phyloP scores from a whole-genome alignment of 2,329 filamentous ascomycete genomes.

The Dothideomycetes sp. region DNA sequence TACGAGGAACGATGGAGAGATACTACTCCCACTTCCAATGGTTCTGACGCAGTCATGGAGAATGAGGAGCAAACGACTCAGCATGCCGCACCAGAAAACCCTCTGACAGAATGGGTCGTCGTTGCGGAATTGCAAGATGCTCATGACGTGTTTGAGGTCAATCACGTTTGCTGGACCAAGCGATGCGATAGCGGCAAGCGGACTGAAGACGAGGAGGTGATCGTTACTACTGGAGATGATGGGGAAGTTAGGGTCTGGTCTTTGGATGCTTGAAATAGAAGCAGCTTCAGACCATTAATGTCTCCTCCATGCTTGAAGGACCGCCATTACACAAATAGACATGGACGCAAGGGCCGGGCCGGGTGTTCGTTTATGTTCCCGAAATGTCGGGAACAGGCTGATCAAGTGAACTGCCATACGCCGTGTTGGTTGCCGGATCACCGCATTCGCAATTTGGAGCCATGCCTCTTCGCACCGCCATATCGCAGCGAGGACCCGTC shows the following conservation, averaged over 20 bases:
- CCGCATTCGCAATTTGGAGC: too few species aligned
- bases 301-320: too few species aligned
- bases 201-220: constrained; percentile 63
- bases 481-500: too few species aligned
- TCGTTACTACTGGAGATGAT: constrained; percentile 87
- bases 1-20: constrained; percentile 62
- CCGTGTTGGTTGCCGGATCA: too few species aligned
- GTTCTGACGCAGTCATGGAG: constrained; percentile 12
- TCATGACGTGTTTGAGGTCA: constrained; percentile 89
- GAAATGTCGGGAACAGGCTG: too few species aligned
- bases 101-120: constrained; percentile 55
- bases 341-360: too few species aligned
- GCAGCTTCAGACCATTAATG: background rate
- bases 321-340: too few species aligned
- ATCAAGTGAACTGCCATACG: too few species aligned
- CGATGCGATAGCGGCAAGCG: constrained; percentile 57
- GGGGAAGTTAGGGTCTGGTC: constrained; percentile 79
- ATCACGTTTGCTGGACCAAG: constrained; percentile 80
- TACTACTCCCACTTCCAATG: background rate
- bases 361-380: too few species aligned
- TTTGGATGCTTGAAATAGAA: constrained; percentile 24
- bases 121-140: constrained; percentile 59
- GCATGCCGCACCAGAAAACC: constrained; percentile 13
- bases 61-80: constrained; percentile 16
- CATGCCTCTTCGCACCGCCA: too few species aligned